A percentile compares a stretch with the other conserved stretches of the same genome.
These are phyloP conservation scores for Ilex asprella DNA, from an alignment of 257 asterid species.

Conservation along the genomic window DNA sequence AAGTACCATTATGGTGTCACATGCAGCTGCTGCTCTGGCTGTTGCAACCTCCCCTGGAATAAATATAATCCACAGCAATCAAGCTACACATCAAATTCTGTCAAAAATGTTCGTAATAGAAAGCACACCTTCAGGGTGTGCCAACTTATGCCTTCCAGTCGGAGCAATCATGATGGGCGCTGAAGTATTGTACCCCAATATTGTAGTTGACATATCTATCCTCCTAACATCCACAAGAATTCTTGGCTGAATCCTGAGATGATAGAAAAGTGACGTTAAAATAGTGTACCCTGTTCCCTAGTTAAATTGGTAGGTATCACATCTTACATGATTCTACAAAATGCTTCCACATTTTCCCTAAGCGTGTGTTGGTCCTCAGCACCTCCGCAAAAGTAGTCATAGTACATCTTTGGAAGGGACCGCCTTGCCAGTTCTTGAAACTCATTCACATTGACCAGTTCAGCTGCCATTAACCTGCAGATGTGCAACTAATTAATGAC, in stretches of 20 bases:
- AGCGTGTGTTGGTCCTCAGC: slow-evolving; percentile 68
- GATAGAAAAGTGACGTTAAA: slow-evolving; percentile 1
- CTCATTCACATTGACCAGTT: slow-evolving; percentile 36
- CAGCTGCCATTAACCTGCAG: slow-evolving; percentile 34
- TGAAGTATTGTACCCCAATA: slow-evolving; percentile 41
- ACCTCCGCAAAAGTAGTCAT: slow-evolving; percentile 50
- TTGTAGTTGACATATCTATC: slow-evolving; percentile 40
- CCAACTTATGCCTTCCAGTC: slow-evolving; percentile 40
- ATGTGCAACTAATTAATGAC: neutral
- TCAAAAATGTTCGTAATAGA: neutral
- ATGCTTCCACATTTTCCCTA: slow-evolving; percentile 44
- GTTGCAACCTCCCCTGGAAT: slow-evolving; percentile 60
- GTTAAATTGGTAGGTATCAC: neutral
- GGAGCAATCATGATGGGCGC: slow-evolving; percentile 57
- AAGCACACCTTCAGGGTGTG: slow-evolving; percentile 47
- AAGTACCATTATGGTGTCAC: slow-evolving; percentile 56
- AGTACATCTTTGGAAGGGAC: slow-evolving; percentile 63
- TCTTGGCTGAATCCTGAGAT: slow-evolving; percentile 45
- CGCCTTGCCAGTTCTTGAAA: slow-evolving; percentile 52
- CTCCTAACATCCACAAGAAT: slow-evolving; percentile 50
- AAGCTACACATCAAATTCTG: neutral
- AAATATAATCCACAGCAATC: neutral
- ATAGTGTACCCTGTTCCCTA: neutral
- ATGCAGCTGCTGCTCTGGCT: slow-evolving; percentile 52
- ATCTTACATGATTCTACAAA: slow-evolving; percentile 42